Conservation (phyloP, 2,329 filamentous ascomycete genomes). For the Rutstroemia sp. region DNA sequence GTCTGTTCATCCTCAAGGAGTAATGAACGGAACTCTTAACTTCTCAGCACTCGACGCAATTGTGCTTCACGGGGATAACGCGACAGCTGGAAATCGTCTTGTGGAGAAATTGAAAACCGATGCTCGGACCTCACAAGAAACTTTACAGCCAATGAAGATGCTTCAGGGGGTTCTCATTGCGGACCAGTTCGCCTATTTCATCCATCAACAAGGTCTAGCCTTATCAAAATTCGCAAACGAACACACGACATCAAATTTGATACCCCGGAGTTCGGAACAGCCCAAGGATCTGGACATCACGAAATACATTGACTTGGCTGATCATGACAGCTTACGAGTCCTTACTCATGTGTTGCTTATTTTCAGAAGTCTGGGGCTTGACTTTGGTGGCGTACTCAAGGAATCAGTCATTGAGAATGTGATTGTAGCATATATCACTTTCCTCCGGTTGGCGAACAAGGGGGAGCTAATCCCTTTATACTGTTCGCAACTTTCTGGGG, state of each 20-base stretch:
- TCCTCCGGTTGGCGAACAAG: constrained; percentile 64
- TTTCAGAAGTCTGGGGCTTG: constrained; percentile 51
- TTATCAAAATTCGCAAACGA: constrained; percentile 42
- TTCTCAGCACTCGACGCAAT: constrained; percentile 59
- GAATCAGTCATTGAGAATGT: constrained; percentile 56
- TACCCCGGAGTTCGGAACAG: constrained; percentile 33
- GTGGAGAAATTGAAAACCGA: constrained; percentile 53
- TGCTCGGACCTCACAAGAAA: constrained; percentile 48
- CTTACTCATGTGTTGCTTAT: constrained; percentile 64
- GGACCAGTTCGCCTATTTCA: constrained; percentile 48
- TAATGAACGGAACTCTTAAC: constrained; percentile 46
- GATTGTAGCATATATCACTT: constrained; percentile 74
- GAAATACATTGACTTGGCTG: constrained; percentile 47
- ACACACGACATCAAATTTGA: constrained; percentile 36
- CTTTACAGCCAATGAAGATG: constrained; percentile 60
- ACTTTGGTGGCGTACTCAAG: constrained; percentile 35
- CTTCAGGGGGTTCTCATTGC: constrained; percentile 71
- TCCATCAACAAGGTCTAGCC: constrained; percentile 51
- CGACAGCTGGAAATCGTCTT: constrained; percentile 48
- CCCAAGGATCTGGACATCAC: constrained; percentile 32
- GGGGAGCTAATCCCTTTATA: constrained; percentile 81
- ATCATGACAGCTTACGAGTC: constrained; percentile 60
- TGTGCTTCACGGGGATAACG: constrained; percentile 51
- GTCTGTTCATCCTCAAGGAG: constrained; percentile 44
- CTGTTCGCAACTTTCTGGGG: constrained; percentile 65